Conservation (phyloP, 805 yeast genomes). For the Metschnikowia peoriensis region DNA sequence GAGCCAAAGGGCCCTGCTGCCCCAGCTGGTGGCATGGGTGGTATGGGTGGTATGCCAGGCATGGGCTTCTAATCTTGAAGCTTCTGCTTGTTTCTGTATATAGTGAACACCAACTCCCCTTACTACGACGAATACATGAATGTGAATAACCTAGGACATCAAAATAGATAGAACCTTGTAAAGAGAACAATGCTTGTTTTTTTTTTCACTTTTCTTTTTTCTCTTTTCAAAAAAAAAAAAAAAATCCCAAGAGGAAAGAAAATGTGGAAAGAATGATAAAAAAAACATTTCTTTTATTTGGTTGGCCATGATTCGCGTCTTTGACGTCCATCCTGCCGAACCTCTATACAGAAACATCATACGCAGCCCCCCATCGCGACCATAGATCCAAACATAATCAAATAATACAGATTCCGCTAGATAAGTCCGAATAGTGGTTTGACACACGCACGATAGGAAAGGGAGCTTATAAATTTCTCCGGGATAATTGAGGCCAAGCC, state of each 20-base stretch:
- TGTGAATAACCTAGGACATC: background rate
- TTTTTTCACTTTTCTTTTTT: no score
- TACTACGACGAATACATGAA: background rate
- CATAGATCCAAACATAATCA: background rate
- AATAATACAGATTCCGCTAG: background rate
- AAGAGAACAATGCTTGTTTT: no score
- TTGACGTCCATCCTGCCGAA: background rate
- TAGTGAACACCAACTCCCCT: slow-evolving; percentile 5
- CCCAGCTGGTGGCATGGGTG: slow-evolving; percentile 51
- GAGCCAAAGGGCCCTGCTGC: slow-evolving; percentile 59
- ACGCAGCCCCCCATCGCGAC: background rate
- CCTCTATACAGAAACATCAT: background rate
- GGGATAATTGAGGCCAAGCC: no score
- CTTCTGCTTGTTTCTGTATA: slow-evolving; percentile 8
- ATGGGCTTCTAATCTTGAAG: slow-evolving; percentile 29
- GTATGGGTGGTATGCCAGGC: slow-evolving; percentile 26
- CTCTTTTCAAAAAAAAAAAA: no score
- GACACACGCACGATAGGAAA: background rate
- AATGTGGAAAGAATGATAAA: no score
- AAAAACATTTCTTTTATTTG: background rate
- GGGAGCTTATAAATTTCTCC: no score
- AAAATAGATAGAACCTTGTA: background rate
- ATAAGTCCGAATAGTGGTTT: background rate
- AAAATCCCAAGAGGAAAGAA: no score
- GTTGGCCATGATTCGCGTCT: background rate